A percentile compares a stretch with the other conserved stretches of the same genome.
phyloP scores from a whole-genome alignment of 1,284 basidiomycete species.

The Cryptococcus wingfieldii region DNA sequence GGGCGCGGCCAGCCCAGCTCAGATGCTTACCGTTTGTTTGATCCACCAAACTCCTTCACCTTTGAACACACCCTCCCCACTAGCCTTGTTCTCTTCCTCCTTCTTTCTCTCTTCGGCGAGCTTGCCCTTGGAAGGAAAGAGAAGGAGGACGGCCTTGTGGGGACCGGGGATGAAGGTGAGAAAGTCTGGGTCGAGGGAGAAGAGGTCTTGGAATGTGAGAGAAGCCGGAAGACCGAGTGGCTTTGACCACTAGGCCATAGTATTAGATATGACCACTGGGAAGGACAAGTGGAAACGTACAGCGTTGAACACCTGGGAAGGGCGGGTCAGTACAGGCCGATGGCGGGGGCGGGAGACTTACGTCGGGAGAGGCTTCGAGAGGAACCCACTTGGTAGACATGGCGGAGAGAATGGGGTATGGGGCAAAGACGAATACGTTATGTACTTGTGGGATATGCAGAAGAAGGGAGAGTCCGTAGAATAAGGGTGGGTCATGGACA shows the following conservation, averaged over 20 bases:
- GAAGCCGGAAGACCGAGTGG: conserved; percentile 64
- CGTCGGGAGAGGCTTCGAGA: conserved; percentile 71
- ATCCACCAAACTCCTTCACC: conserved; percentile 48
- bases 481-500: neutral
- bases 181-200: conserved; percentile 74
- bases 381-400: conserved; percentile 61
- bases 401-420: neutral
- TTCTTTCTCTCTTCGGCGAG: conserved; percentile 55
- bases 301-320: conserved; percentile 45
- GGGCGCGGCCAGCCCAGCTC: neutral
- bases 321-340: neutral
- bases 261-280: neutral
- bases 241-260: conserved; percentile 63
- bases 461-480: neutral
- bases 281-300: conserved; percentile 20
- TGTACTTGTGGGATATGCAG: no score
- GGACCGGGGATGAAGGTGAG: conserved; percentile 64
- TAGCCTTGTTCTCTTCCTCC: conserved; percentile 43
- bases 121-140: conserved; percentile 66
- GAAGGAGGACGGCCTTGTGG: conserved; percentile 71
- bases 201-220: conserved; percentile 71
- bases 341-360: conserved; percentile 35
- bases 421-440: no score
- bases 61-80: conserved; percentile 2
- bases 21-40: conserved; percentile 49